phyloP scores from a whole-genome alignment of 108 stramenopile species.

The Pseudonitzschia multistriata region DNA sequence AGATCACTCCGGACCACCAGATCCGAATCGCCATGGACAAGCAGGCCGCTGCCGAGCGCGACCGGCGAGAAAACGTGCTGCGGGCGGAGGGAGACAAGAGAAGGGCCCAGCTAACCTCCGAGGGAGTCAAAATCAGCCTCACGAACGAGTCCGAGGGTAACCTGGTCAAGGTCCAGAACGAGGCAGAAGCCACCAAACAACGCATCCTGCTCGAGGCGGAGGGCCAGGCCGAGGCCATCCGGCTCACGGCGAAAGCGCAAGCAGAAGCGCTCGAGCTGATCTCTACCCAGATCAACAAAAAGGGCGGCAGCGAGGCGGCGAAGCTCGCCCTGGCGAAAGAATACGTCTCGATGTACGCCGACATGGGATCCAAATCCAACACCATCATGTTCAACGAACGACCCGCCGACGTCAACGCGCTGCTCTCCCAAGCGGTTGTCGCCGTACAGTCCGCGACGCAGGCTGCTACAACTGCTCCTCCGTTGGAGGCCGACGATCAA shows the following conservation, averaged over 20 bases:
- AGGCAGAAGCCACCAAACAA: constrained; percentile 87
- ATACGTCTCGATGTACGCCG: constrained; percentile 96
- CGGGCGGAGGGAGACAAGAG: constrained; percentile 95
- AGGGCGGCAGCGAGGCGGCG: constrained; percentile 87
- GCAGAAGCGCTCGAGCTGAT: constrained; percentile 80
- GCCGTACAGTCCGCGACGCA: constrained; percentile 42
- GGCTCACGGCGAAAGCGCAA: constrained; percentile 83
- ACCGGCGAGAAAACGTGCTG: constrained; percentile 91
- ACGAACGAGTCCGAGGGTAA: constrained; percentile 97
- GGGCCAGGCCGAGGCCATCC: constrained; percentile 88
- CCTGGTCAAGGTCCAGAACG: constrained; percentile 88
- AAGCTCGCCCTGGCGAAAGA: constrained; percentile 87
- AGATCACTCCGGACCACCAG: constrained; percentile 94
- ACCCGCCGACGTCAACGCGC: constrained; percentile 87
- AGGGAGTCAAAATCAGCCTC: constrained; percentile 94
- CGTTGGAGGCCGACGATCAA: not conserved
- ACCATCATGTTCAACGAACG: constrained; percentile 96
- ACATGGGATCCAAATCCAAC: constrained; percentile 93
- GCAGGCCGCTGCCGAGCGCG: constrained; percentile 96
- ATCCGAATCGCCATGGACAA: constrained; percentile 98
- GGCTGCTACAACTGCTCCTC: constrained; percentile 17
- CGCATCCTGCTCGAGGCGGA: constrained; percentile 86
- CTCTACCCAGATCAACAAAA: constrained; percentile 57
- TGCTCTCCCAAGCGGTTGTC: constrained; percentile 75
- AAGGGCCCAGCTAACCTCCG: constrained; percentile 85